phyloP scores from a whole-genome alignment of 352 stramenopile species.

The Vaucheria bursata region DNA sequence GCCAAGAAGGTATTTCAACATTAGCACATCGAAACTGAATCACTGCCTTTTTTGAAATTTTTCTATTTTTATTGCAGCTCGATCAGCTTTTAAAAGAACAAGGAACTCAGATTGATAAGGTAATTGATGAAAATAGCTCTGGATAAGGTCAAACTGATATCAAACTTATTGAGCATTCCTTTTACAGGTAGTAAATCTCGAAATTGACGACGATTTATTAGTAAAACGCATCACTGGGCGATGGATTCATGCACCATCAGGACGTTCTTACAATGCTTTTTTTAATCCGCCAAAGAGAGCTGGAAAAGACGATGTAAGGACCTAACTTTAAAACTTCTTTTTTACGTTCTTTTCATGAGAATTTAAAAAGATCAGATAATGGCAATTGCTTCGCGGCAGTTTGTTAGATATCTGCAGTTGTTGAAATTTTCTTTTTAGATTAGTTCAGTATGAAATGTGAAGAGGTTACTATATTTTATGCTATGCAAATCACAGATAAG shows the following conservation, averaged over 20 bases:
- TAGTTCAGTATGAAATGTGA: no score
- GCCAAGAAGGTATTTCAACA: conserved; percentile 59
- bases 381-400: no score
- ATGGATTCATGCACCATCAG: conserved; percentile 65
- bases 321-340: no score
- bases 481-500: no score
- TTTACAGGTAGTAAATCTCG: conserved; percentile 59
- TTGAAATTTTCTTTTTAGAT: no score
- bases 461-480: no score
- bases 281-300: conserved; percentile 62
- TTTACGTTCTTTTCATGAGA: no score
- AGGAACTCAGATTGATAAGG: conserved; percentile 41
- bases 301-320: conserved; percentile 44
- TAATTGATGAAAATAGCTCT: no score
- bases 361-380: no score
- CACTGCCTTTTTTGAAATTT: background rate
- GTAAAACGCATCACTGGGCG: conserved; percentile 69
- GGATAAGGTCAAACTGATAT: no score
- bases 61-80: conserved; percentile 22
- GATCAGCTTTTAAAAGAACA: conserved; percentile 44
- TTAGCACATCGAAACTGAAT: background rate
- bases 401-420: no score
- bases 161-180: no score
- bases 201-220: conserved; percentile 75
- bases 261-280: conserved; percentile 71